A percentile compares a stretch with the other conserved stretches of the same genome.
These are phyloP conservation scores for Xylogone sp. DNA, from an alignment of 2,329 filamentous ascomycete species.

Conservation along the genomic window DNA sequence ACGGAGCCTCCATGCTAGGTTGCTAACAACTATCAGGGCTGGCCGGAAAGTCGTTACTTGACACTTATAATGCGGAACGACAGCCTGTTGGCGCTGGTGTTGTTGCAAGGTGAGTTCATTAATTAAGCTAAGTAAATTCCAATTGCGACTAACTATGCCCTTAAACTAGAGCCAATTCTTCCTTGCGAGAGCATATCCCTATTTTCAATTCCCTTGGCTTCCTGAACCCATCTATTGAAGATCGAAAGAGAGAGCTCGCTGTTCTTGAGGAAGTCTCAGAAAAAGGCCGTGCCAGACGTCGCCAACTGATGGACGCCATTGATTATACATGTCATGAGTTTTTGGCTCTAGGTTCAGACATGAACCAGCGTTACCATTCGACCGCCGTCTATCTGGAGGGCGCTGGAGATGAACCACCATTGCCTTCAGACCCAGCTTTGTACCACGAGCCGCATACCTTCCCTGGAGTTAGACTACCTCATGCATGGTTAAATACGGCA, in stretches of 20 bases:
- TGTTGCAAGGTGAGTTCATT: slow-evolving; percentile 13
- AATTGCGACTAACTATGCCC: background rate
- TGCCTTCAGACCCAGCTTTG: slow-evolving; percentile 36
- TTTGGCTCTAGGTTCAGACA: slow-evolving; percentile 53
- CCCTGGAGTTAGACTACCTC: slow-evolving; percentile 56
- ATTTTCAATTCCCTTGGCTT: slow-evolving; percentile 45
- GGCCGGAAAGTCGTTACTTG: slow-evolving; percentile 27
- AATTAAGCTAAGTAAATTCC: background rate
- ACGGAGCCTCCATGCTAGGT: background rate
- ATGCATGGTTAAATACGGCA: slow-evolving; percentile 56
- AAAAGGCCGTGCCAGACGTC: slow-evolving; percentile 34
- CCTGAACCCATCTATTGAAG: slow-evolving; percentile 32
- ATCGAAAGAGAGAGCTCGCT: slow-evolving; percentile 34
- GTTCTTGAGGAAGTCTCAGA: slow-evolving; percentile 36
- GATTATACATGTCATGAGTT: slow-evolving; percentile 43
- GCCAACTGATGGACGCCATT: slow-evolving; percentile 37
- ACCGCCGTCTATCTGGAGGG: slow-evolving; percentile 41
- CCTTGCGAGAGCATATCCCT: slow-evolving; percentile 45
- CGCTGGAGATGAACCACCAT: slow-evolving; percentile 27
- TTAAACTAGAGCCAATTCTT: slow-evolving; percentile 45
- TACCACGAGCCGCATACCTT: slow-evolving; percentile 47
- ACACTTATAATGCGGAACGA: slow-evolving; percentile 41
- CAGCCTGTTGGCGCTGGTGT: slow-evolving; percentile 41
- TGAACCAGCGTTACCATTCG: slow-evolving; percentile 53
- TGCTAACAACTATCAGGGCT: background rate